phyloP scores from a whole-genome alignment of 2,329 filamentous ascomycete species.

The Sporothrix luriei region DNA sequence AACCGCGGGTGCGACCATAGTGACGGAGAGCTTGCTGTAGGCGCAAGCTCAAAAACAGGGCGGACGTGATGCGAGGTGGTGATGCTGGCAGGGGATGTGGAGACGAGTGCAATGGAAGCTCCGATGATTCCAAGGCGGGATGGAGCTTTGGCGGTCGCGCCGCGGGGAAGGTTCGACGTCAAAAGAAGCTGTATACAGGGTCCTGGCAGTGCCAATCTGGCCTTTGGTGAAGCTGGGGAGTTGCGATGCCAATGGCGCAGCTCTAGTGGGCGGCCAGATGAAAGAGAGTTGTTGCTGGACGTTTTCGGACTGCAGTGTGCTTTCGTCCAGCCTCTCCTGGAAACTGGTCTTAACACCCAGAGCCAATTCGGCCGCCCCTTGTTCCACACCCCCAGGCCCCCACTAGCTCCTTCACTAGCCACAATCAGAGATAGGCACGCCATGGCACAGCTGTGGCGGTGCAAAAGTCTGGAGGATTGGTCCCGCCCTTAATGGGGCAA shows the following conservation, averaged over 20 bases:
- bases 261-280: conserved; percentile 17
- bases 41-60: conserved; percentile 15
- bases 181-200: neutral
- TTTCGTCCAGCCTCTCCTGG: conserved; percentile 15
- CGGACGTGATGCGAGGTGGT: neutral
- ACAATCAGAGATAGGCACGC: conserved; percentile 14
- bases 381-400: neutral
- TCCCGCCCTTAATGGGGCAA: conserved; percentile 30
- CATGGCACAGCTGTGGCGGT: conserved; percentile 29
- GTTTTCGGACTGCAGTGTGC: neutral
- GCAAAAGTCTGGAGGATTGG: neutral
- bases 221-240: conserved; percentile 7
- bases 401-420: conserved; percentile 23
- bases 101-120: neutral
- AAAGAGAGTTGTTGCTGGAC: conserved; percentile 21
- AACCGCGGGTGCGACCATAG: conserved; percentile 73
- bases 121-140: neutral
- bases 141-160: conserved; percentile 19
- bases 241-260: conserved; percentile 27
- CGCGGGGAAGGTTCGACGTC: conserved; percentile 1
- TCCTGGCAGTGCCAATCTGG: conserved; percentile 21
- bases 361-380: conserved; percentile 1
- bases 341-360: conserved; percentile 29
- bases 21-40: conserved; percentile 38
- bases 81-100: neutral